Percentiles rank a stretch among this genome's conserved stretches.
phyloP scores from a whole-genome alignment of 257 asterid species.

The Solanum gandarillasii region DNA sequence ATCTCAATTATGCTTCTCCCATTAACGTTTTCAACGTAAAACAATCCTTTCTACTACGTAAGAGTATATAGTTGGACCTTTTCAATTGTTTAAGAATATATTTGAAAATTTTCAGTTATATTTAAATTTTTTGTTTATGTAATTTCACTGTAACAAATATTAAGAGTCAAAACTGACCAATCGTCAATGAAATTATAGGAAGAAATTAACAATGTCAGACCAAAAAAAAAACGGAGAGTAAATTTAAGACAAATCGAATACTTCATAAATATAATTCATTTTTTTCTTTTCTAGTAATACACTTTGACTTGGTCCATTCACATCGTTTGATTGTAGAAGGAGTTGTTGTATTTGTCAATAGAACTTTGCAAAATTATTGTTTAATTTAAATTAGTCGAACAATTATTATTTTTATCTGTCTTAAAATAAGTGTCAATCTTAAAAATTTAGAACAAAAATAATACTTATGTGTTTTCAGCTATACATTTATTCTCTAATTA shows the following conservation, averaged over 20 bases:
- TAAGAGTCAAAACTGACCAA: neutral
- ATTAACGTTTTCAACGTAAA: neutral
- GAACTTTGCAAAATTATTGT: too few relatives aligned
- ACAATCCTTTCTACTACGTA: too few relatives aligned
- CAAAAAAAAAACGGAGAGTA: neutral
- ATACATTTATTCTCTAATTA: neutral
- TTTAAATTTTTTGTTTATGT: neutral
- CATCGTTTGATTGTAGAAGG: neutral
- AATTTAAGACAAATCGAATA: neutral
- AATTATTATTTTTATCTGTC: accelerated
- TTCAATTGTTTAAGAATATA: too few relatives aligned
- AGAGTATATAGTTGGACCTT: neutral
- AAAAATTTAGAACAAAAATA: too few relatives aligned
- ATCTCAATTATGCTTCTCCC: neutral
- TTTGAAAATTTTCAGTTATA: neutral
- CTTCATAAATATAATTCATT: neutral
- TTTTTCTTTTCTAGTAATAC: too few relatives aligned
- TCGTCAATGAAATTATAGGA: neutral
- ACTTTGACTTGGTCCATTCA: neutral
- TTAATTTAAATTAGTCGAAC: neutral
- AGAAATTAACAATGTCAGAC: neutral
- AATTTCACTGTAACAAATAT: neutral
- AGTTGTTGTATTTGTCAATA: neutral
- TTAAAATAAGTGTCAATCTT: too few relatives aligned
- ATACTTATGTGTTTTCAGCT: neutral